Evolutionary conservation across 2,329 filamentous ascomycete genomes (phyloP).

Genomic region (Dactylellina parvicollis): DNA sequence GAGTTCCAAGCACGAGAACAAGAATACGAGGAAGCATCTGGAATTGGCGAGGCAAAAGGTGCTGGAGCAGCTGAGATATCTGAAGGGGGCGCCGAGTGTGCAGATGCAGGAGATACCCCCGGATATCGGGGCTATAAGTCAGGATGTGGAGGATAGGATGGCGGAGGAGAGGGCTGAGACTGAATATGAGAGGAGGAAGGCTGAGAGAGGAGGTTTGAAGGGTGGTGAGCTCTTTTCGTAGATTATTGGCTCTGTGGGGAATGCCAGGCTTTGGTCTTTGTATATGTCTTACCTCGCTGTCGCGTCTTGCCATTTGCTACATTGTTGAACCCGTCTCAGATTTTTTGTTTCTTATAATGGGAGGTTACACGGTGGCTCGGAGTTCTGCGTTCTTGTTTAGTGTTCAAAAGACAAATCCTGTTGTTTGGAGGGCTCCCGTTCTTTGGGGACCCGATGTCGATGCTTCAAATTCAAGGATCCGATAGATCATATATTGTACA

Average conservation of each 20-base stretch:
- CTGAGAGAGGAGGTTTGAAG: constrained; percentile 32
- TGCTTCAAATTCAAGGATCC: background rate
- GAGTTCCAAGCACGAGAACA: constrained; percentile 79
- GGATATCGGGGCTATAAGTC: constrained; percentile 58
- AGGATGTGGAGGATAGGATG: constrained; percentile 71
- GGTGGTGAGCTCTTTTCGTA: constrained; percentile 37
- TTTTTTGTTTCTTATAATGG: background rate
- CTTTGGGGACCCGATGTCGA: background rate
- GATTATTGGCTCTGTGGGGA: no score
- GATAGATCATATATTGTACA: constrained; percentile 13
- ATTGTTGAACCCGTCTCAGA: background rate
- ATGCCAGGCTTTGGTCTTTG: background rate
- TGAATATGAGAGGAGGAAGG: constrained; percentile 63
- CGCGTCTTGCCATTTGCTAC: no score
- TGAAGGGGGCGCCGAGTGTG: constrained; percentile 84
- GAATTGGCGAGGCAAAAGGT: constrained; percentile 80
- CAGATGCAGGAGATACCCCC: constrained; percentile 72
- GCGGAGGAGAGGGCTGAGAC: constrained; percentile 74
- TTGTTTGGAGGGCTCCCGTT: background rate
- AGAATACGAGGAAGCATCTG: constrained; percentile 80
- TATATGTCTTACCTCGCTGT: no score
- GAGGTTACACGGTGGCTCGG: constrained; percentile 13
- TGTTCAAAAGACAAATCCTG: background rate
- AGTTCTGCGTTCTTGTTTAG: constrained; percentile 21
- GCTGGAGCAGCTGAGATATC: constrained; percentile 84